Evolutionary conservation across 768 basidiomycete species (phyloP), one percentile per base, ranked within the genome.

Genomic region (Leccinellum luteum): DNA sequence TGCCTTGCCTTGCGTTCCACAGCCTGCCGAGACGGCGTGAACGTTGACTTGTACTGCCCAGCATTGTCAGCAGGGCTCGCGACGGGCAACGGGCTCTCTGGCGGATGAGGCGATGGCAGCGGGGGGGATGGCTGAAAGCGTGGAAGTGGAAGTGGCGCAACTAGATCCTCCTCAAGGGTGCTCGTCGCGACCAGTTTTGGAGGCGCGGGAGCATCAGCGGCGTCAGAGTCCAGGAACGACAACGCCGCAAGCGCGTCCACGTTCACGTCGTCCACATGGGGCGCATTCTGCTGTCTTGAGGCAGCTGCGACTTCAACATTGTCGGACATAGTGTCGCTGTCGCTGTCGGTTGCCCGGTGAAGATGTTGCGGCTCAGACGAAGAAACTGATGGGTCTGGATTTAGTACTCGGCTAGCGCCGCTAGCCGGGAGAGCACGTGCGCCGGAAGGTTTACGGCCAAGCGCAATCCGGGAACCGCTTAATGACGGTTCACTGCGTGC

Each of bases 21-120:
- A 38, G 93, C 93, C 61, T 87, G 85, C 66, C 83, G 89, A 17
- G 89, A 91, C 2, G 87, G 87, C 0, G 93, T 90, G 69, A 98
- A 98, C 4, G 95, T 94, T 0, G 94, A 95, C 53, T 85, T 85
- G 74, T 81, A 89, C 54, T 83, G 81, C 1, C 73, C 62, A 43
- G 56, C 63, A 19, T 69, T 69, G 44, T 71, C 73, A 14, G 41
- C 41, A 43, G 69, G 59, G 51, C 60, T 59, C 45, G n/a, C 71
- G 7, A 62, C 45, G n/a, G 53, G 30, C 4, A 54, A 38, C 17
- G 61, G 52, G 48, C 53, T 52, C 66, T 77, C 73, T 44, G 74
- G 58, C 21, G 77, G 78, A 57, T 79, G 72, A 9, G 77, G 63
- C 13, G 74, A 68, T 7, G 34, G 48, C 31, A 55, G 55, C 4